Conservation (phyloP, 768 basidiomycete genomes). For the Suillus paluster region DNA sequence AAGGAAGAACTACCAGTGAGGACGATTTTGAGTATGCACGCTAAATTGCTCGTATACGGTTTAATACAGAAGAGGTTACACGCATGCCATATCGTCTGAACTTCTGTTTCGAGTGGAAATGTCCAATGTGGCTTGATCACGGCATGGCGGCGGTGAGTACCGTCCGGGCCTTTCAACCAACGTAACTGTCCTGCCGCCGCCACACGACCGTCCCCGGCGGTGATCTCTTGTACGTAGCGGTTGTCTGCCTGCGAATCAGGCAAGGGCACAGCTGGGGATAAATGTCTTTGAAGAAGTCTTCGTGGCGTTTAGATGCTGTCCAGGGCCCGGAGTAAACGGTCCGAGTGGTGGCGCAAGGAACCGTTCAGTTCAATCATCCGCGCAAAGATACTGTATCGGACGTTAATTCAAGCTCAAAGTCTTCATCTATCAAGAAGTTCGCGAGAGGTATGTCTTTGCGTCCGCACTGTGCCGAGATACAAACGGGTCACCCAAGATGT, state of each 20-base stretch:
- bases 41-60: background rate
- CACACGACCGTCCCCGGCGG: constrained; percentile 1
- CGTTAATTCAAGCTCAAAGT: background rate
- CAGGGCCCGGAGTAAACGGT: background rate
- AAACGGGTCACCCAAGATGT: background rate
- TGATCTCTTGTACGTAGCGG: constrained; percentile 3
- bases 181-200: background rate
- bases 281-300: background rate
- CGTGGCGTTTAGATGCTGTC: constrained; percentile 6
- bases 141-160: background rate
- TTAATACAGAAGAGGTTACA: constrained; percentile 3
- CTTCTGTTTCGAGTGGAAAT: constrained; percentile 2
- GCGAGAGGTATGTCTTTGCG: background rate
- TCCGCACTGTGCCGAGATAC: too few relatives aligned
- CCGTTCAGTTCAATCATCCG: too few relatives aligned
- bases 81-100: background rate
- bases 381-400: background rate
- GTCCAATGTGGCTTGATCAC: background rate
- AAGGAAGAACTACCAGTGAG: background rate
- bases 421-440: background rate
- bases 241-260: background rate
- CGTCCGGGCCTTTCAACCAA: background rate
- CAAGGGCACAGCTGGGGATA: background rate
- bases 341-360: background rate
- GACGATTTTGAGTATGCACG: background rate